phyloP scores from a whole-genome alignment of 2,329 filamentous ascomycete species.

The Trichoderma cornu-damae region DNA sequence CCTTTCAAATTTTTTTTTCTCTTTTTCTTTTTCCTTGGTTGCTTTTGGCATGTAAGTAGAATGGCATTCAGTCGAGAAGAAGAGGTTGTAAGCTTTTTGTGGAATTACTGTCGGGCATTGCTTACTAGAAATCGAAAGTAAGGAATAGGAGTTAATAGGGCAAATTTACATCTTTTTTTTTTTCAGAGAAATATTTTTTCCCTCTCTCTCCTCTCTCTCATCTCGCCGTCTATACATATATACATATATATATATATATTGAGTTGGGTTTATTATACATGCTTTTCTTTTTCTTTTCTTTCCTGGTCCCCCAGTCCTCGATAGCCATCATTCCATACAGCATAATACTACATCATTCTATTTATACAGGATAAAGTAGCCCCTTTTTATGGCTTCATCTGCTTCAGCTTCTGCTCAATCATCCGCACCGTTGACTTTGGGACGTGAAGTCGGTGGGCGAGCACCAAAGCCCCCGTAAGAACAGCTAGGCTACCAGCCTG shows the following conservation, averaged over 20 bases:
- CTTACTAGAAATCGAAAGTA: background rate
- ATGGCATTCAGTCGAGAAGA: background rate
- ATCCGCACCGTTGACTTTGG: constrained; percentile 60
- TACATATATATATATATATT: no score
- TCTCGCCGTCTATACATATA: background rate
- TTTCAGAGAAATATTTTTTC: background rate
- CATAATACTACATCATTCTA: background rate
- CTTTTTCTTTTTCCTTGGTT: background rate
- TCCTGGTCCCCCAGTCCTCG: background rate
- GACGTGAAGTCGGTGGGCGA: constrained; percentile 72
- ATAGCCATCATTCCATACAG: background rate
- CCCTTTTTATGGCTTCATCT: constrained; percentile 20
- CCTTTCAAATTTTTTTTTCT: background rate
- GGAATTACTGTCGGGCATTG: background rate
- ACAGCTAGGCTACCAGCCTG: constrained; percentile 86
- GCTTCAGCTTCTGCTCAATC: constrained; percentile 48
- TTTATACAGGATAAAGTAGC: background rate
- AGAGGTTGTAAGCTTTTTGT: background rate
- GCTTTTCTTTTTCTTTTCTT: background rate
- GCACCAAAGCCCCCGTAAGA: constrained; percentile 72
- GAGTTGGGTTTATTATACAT: constrained; percentile 15
- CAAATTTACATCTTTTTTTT: background rate
- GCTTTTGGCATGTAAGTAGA: background rate
- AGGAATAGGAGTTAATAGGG: constrained; percentile 8
- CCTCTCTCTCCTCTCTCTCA: no score